These are phyloP conservation scores for Pyrenophora seminiperda DNA, from an alignment of 2,329 filamentous ascomycete species.

Conservation along the genomic window DNA sequence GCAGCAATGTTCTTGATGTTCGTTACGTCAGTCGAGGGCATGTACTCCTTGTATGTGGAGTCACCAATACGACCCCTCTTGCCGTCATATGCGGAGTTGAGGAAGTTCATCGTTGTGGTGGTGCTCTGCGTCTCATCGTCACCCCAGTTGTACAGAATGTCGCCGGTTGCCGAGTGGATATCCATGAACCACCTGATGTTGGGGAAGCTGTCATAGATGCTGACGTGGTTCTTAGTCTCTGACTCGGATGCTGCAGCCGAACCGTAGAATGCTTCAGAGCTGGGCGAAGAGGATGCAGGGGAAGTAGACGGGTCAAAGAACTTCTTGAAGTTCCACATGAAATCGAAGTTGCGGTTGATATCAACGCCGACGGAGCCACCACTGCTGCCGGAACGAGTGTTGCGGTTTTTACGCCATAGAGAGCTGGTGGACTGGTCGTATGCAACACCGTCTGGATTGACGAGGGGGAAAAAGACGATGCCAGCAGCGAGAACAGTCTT, in stretches of 20 bases:
- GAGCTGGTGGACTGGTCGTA: slow-evolving; percentile 43
- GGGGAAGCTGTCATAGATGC: slow-evolving; percentile 57
- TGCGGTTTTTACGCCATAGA: slow-evolving; percentile 47
- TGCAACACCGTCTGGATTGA: slow-evolving; percentile 45
- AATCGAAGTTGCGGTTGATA: slow-evolving; percentile 55
- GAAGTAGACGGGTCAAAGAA: slow-evolving; percentile 51
- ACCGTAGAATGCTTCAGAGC: slow-evolving; percentile 58
- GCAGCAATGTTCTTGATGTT: slow-evolving; percentile 43
- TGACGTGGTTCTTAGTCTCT: slow-evolving; percentile 61
- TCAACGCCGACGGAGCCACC: slow-evolving; percentile 39
- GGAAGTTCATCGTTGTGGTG: slow-evolving; percentile 57
- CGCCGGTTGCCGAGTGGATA: slow-evolving; percentile 60
- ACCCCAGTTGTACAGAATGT: slow-evolving; percentile 63
- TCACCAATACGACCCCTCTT: slow-evolving; percentile 56
- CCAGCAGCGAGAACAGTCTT: slow-evolving; percentile 58
- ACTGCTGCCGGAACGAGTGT: slow-evolving; percentile 48
- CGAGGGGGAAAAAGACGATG: slow-evolving; percentile 57
- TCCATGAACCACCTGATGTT: slow-evolving; percentile 64
- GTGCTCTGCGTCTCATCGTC: slow-evolving; percentile 59
- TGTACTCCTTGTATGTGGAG: slow-evolving; percentile 59
- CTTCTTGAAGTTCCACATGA: slow-evolving; percentile 60
- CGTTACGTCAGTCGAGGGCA: slow-evolving; percentile 42
- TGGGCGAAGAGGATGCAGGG: slow-evolving; percentile 53
- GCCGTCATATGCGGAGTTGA: slow-evolving; percentile 59
- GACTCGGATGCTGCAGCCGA: slow-evolving; percentile 60